A percentile compares a stretch with the other conserved stretches of the same genome.
Evolutionary conservation across 2,329 filamentous ascomycete genomes (phyloP).

Genomic region (Pyrenochaeta sp.): DNA sequence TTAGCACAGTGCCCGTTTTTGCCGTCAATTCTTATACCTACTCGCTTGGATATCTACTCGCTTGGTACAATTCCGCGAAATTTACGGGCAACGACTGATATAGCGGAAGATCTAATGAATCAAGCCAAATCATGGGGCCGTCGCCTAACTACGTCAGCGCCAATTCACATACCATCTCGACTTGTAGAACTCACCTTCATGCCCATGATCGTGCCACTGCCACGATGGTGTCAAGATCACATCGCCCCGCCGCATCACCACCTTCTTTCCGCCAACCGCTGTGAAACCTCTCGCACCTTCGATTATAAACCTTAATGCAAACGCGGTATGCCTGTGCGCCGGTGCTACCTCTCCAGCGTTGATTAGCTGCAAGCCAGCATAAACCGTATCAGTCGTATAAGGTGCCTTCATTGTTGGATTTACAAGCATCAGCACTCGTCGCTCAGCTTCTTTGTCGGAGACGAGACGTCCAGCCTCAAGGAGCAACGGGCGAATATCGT

Average conservation of each 20-base stretch:
- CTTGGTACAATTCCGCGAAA: constrained; percentile 60
- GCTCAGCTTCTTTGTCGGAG: constrained; percentile 50
- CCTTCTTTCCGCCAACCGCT: constrained; percentile 62
- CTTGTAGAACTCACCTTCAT: constrained; percentile 52
- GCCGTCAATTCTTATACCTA: neutral
- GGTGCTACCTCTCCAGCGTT: constrained; percentile 63
- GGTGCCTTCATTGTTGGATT: constrained; percentile 45
- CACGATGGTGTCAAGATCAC: constrained; percentile 65
- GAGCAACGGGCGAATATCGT: constrained; percentile 35
- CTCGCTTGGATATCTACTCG: constrained; percentile 59
- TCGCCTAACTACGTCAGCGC: constrained; percentile 15
- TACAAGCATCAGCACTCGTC: constrained; percentile 53
- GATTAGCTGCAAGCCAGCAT: constrained; percentile 64
- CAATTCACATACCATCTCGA: neutral
- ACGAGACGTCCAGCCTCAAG: constrained; percentile 48
- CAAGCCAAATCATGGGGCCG: constrained; percentile 64
- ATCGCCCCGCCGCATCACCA: constrained; percentile 61
- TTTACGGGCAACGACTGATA: constrained; percentile 60
- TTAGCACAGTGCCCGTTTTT: constrained; percentile 52
- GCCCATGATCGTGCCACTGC: constrained; percentile 68
- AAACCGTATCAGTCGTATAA: constrained; percentile 66
- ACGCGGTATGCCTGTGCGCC: constrained; percentile 64
- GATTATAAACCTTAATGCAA: constrained; percentile 65
- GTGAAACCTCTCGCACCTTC: constrained; percentile 63
- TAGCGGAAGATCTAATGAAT: constrained; percentile 62